Conservation (phyloP, 2,329 filamentous ascomycete species). For the Xylaria multiplex region DNA sequence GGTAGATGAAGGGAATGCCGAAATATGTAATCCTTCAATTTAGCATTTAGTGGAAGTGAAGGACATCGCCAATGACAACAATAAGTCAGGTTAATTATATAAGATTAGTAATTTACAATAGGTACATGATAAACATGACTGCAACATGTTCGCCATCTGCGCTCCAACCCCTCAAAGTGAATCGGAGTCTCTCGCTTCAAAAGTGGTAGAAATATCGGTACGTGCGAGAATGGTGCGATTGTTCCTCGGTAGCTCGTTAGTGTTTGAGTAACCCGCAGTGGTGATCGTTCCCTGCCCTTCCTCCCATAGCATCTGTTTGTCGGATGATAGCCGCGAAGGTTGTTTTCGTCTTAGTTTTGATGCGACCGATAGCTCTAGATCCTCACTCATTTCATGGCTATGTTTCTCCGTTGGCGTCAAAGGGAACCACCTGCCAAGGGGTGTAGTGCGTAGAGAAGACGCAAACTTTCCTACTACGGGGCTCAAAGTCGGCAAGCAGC, state of each 20-base stretch:
- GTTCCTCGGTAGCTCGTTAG: conserved; percentile 1
- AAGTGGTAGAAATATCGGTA: conserved; percentile 12
- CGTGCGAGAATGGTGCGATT: conserved; percentile 4
- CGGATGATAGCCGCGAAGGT: neutral
- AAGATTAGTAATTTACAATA: neutral
- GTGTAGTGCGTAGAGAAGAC: neutral
- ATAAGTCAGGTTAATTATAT: neutral
- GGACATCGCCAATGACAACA: neutral
- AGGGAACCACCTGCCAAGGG: conserved; percentile 9
- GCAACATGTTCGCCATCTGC: neutral
- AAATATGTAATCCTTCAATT: neutral
- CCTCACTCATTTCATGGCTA: neutral
- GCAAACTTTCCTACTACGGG: neutral
- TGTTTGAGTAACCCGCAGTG: conserved; percentile 4
- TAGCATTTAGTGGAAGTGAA: neutral
- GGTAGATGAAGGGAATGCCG: neutral
- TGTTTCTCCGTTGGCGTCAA: conserved; percentile 6
- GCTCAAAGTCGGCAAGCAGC: conserved; percentile 25
- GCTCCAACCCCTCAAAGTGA: neutral
- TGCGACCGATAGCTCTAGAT: conserved; percentile 2
- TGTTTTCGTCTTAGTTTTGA: neutral
- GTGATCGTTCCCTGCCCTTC: conserved; percentile 8
- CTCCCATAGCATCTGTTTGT: conserved; percentile 10
- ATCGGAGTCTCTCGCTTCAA: conserved; percentile 8
- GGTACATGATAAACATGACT: neutral